These are phyloP conservation scores for Trichoderma atrobrunneum DNA, from an alignment of 2,329 filamentous ascomycete species.

Conservation along the genomic window DNA sequence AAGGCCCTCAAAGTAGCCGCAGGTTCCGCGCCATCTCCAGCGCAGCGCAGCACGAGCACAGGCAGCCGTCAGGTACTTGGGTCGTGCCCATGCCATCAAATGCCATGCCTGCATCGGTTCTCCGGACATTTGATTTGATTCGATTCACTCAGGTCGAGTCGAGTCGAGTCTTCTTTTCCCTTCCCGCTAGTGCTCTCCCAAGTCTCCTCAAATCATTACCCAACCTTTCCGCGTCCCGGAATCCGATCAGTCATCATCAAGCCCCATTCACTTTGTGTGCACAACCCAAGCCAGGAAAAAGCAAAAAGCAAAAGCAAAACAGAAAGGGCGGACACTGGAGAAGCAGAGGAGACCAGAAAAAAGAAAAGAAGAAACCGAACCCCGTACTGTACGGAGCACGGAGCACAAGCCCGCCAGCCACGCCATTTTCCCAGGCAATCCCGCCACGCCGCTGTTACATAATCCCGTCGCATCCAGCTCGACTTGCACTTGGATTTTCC, in stretches of 20 bases:
- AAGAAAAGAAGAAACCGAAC: background rate
- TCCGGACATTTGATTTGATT: constrained; percentile 2
- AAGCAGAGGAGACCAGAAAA: background rate
- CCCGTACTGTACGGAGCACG: background rate
- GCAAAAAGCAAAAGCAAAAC: background rate
- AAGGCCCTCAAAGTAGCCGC: background rate
- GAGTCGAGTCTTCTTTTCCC: background rate
- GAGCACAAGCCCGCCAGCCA: constrained; percentile 17
- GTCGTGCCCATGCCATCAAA: background rate
- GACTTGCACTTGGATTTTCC: background rate
- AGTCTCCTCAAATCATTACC: background rate
- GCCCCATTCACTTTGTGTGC: background rate
- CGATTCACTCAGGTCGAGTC: background rate
- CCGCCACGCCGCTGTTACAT: constrained; percentile 20
- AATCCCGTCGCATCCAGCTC: constrained; percentile 20
- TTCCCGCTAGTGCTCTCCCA: background rate
- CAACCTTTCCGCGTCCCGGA: constrained; percentile 13
- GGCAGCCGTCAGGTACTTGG: background rate
- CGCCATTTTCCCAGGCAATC: constrained; percentile 17
- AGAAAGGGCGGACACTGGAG: background rate
- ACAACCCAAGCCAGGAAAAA: background rate
- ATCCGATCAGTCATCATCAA: constrained; percentile 17
- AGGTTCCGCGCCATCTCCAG: background rate
- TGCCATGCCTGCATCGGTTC: background rate
- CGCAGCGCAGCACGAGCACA: background rate